Evolutionary conservation across 176 grass and related monocot genomes (phyloP), one percentile per base, ranked within the genome.

Genomic region (Otatea glauca): DNA sequence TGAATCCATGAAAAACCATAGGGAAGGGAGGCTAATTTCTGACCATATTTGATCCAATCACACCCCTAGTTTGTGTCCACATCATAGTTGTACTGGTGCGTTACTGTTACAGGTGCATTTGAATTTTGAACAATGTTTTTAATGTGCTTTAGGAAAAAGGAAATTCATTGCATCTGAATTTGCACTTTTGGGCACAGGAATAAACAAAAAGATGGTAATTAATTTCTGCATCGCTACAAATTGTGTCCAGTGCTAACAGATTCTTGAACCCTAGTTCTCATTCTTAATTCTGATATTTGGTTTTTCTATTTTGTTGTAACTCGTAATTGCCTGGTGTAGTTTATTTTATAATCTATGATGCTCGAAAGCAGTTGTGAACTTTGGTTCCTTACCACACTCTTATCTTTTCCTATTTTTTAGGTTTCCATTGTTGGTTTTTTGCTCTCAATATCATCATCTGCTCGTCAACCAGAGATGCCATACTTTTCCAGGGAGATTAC

Each of bases 381-480:
- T 59, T 70, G 66, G 16, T 45, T 71, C 18, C 59, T 86, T 55
- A 64, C 21, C 4, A 9, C 27, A 72, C 63, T 83, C n/a, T 23
- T 23, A 83, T 79, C 50, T 89, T 86, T 72, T 78, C 70, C 29
- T 75, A 53, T 77, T 86, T 86, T 91, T 42, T 84, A 97, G 95
- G 95, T 97, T 82, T 89, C 91, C 66, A 93, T 98, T 72, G 95
- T 98, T 70, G 89, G 89, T 32, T 90, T 92, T 83, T 85, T 98
- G 74, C 78, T 98, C 34, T 92, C 86, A 16, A 72, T 94, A 64
- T 72, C 92, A 37, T 94, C 89, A 68, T 87, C 78, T 79, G 35
- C 75, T 27, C 74, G 48, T 76, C 69, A 83, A 21, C 87, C 91
- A 38, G 84, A 94, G 77, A 82, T 94, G 34, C 95, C 95, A 45